Base-by-base conservation (phyloP, 208 protist genomes). In the Acanthamoeba healyi region DNA sequence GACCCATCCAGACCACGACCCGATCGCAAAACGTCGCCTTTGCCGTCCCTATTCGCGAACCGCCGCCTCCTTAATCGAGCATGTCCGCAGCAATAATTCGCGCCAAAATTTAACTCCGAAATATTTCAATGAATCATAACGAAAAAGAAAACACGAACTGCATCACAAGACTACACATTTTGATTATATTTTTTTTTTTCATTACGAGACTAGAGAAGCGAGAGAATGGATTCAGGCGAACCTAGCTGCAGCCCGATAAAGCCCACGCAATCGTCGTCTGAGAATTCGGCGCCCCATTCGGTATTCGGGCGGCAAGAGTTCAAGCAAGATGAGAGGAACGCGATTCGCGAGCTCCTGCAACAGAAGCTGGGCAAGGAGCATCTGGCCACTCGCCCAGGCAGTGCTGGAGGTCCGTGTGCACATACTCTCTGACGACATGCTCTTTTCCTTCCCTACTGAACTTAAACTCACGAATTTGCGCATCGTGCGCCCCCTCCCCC, bases 361-460 rank as follows among this genome's bases (percentile, higher is more conserved):
- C 58, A 93, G 34, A 93, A 93, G 67, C 88, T 93, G 44, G 88
- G 88, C 88, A 93, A 93, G 29, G 88, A 93, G n/a, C 88, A 93
- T 81, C 38, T 93, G 12, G 88, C 88, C 88, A 93, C 88, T 9
- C 61, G 88, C 36, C 88, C 88, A 17, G 88, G 88, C 67, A 65
- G 46, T 32, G 88, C 88, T 36, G 88, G 88, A 29, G 44, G 88
- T 93, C 79, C 9, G 56, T 56, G 5, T 42, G 46, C 63, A 42
- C 29, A 6, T 82, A 29, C 72, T 82, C 40, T 82, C 38, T 82
- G 22, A 51, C n/a, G n/a, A n/a, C n/a, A n/a, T n/a, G n/a, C n/a
- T n/a, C n/a, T n/a, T n/a, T n/a, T n/a, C n/a, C n/a, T n/a, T n/a
- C n/a, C n/a, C n/a, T n/a, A n/a, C n/a, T n/a, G n/a, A n/a, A n/a